These are phyloP conservation scores for Lolium rigidum DNA, from an alignment of 176 grass and related monocot species.

Conservation along the genomic window DNA sequence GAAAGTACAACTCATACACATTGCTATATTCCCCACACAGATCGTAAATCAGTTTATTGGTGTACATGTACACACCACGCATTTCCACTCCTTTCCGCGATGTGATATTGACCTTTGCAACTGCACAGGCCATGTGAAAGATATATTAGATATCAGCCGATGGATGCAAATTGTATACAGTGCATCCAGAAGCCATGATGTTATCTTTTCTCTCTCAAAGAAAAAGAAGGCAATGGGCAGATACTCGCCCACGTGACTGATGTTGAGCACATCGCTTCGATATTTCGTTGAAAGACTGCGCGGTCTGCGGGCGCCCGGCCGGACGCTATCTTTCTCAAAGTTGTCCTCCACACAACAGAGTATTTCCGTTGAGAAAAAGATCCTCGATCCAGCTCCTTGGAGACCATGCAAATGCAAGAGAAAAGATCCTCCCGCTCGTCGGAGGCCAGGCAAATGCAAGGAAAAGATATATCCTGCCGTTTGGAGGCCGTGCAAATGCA, in stretches of 20 bases:
- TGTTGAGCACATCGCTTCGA: not conserved
- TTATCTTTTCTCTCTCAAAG: not conserved
- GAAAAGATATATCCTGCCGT: not conserved
- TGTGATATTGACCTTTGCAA: not conserved
- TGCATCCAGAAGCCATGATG: not conserved
- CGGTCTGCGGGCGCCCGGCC: too few species aligned
- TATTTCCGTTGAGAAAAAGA: not conserved
- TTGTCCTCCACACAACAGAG: not conserved
- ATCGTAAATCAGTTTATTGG: not conserved
- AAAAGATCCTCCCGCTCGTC: not conserved
- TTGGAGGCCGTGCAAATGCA: conserved; percentile 18
- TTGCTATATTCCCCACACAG: not conserved
- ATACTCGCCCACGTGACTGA: conserved; percentile 4
- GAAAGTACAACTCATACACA: not conserved
- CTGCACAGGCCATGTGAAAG: not conserved
- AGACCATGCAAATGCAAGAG: not conserved
- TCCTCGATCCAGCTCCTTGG: not conserved
- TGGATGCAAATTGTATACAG: not conserved
- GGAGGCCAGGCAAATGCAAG: not conserved
- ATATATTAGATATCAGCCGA: not conserved
- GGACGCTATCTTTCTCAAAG: not conserved
- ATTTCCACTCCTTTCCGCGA: not conserved
- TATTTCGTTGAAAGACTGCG: not conserved
- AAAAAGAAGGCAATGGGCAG: not conserved
- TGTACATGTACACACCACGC: not conserved